phyloP scores from a whole-genome alignment of 148 eudicot species.

The Amaranthus palmeri region DNA sequence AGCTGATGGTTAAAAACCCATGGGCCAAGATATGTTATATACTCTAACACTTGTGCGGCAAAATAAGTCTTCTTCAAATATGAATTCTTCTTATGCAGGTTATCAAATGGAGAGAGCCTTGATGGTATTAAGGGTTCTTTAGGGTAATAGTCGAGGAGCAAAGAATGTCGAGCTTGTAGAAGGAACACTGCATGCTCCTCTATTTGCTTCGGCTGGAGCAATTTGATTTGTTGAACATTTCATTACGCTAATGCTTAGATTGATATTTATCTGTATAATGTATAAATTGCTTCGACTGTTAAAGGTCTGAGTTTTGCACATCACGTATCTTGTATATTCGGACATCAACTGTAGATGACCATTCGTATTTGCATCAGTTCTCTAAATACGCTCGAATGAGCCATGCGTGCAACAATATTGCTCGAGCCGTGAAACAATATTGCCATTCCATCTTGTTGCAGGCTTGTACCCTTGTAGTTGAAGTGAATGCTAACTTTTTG shows the following conservation, averaged over 20 bases:
- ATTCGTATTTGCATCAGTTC: background rate
- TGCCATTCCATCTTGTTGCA: background rate
- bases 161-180: background rate
- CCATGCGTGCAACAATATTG: background rate
- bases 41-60: background rate
- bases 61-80: background rate
- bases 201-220: background rate
- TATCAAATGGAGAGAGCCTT: constrained; percentile 66
- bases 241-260: too few species aligned
- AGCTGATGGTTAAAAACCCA: too few species aligned
- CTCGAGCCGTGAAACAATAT: background rate
- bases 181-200: background rate
- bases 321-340: too few species aligned
- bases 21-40: background rate
- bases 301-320: too few species aligned
- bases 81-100: constrained; percentile 30
- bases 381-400: background rate
- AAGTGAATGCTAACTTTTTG: background rate
- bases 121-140: constrained; percentile 52
- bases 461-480: background rate
- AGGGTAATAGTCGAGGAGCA: constrained; percentile 16
- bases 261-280: background rate
- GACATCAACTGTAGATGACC: too few species aligned
- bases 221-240: background rate
- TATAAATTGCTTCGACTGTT: too few species aligned